These are phyloP conservation scores for Ilex paraguariensis DNA, from an alignment of 305 asterid species.

Conservation along the genomic window DNA sequence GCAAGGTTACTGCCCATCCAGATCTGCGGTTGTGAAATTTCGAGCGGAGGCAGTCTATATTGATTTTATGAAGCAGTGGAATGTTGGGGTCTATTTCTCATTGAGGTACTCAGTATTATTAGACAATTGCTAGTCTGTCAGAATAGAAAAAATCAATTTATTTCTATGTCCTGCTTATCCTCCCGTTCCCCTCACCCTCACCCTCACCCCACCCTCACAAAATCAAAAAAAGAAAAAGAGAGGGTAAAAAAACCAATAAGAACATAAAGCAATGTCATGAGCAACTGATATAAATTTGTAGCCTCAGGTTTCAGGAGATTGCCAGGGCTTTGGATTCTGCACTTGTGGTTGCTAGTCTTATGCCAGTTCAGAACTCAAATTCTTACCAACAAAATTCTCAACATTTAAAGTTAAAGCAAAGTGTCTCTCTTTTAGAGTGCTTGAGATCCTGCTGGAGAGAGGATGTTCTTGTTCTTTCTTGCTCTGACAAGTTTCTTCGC, in stretches of 20 bases:
- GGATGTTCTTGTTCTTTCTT: conserved; percentile 79
- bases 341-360: conserved; percentile 56
- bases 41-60: conserved; percentile 72
- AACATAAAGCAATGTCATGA: background rate
- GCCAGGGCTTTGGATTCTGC: conserved; percentile 96
- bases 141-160: too few relatives aligned
- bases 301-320: conserved; percentile 93
- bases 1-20: conserved; percentile 72
- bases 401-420: conserved; percentile 64
- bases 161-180: background rate
- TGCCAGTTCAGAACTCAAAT: conserved; percentile 37
- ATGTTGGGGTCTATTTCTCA: conserved; percentile 86
- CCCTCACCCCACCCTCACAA: background rate
- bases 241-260: background rate
- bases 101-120: conserved; percentile 44
- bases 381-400: conserved; percentile 41
- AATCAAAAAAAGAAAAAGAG: background rate
- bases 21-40: conserved; percentile 63
- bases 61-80: conserved; percentile 96
- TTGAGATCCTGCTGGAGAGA: conserved; percentile 92
- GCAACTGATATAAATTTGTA: conserved; percentile 23
- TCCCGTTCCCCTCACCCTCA: background rate
- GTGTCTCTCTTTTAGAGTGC: conserved; percentile 73
- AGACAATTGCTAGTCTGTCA: too few relatives aligned
- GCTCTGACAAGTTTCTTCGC: conserved; percentile 93